phyloP scores from a whole-genome alignment of 2,329 filamentous ascomycete species.

The Aspergillus calidoustus region DNA sequence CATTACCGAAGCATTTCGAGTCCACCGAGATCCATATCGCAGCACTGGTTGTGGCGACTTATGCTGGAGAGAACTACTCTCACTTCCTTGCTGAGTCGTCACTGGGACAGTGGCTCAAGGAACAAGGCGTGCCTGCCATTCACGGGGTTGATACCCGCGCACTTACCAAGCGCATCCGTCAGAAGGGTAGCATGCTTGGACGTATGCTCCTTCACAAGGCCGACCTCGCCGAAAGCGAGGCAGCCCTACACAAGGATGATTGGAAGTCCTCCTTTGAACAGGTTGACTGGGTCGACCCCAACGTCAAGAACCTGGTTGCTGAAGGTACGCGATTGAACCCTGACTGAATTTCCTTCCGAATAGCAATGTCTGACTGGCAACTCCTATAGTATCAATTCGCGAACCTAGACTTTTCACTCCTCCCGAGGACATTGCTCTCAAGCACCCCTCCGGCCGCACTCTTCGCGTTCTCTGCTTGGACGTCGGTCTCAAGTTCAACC shows the following conservation, averaged over 20 bases:
- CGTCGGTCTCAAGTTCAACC: slow-evolving; percentile 98
- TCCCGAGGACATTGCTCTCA: slow-evolving; percentile 69
- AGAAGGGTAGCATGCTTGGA: slow-evolving; percentile 95
- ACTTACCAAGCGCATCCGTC: slow-evolving; percentile 89
- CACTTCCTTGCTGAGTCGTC: slow-evolving; percentile 92
- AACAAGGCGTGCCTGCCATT: slow-evolving; percentile 91
- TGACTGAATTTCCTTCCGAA: neutral
- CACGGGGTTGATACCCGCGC: slow-evolving; percentile 93
- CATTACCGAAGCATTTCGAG: slow-evolving; percentile 92
- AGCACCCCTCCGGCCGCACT: slow-evolving; percentile 84
- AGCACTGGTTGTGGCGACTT: slow-evolving; percentile 86
- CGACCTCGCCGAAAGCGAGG: slow-evolving; percentile 41
- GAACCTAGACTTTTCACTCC: slow-evolving; percentile 85
- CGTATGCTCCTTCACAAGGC: slow-evolving; percentile 77
- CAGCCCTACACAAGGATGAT: slow-evolving; percentile 47
- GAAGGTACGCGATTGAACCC: slow-evolving; percentile 70
- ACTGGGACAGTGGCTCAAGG: slow-evolving; percentile 92
- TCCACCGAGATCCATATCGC: slow-evolving; percentile 91
- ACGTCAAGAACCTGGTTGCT: slow-evolving; percentile 87
- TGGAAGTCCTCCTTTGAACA: slow-evolving; percentile 71
- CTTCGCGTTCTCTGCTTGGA: slow-evolving; percentile 91
- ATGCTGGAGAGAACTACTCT: slow-evolving; percentile 92
- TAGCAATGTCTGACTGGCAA: slow-evolving; percentile 38
- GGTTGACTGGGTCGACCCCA: slow-evolving; percentile 89
- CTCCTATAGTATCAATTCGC: slow-evolving; percentile 77